Evolutionary conservation across 1,139 yeast species (phyloP).

Genomic region (Candida frijolesensis): DNA sequence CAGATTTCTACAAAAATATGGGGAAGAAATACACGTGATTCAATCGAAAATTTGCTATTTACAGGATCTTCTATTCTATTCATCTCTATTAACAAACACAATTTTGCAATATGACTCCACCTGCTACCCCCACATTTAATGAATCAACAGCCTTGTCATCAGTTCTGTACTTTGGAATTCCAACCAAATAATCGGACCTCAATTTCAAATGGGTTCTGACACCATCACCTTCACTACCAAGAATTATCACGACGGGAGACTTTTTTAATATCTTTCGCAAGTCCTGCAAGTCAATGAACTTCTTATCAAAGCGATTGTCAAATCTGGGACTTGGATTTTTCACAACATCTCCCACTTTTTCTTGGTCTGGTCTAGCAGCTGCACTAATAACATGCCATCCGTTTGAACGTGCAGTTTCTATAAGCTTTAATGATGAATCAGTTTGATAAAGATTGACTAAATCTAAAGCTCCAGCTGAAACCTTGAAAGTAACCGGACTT

Average conservation of each 20-base stretch:
- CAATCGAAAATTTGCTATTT: background rate
- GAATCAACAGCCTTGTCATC: conserved; percentile 63
- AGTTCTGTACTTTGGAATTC: conserved; percentile 43
- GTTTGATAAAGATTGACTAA: conserved; percentile 62
- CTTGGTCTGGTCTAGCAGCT: conserved; percentile 35
- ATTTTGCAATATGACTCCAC: conserved; percentile 58
- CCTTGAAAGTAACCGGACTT: conserved; percentile 77
- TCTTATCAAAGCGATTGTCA: conserved; percentile 24
- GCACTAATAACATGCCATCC: conserved; percentile 83
- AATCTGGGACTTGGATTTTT: conserved; percentile 21
- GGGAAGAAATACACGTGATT: too few relatives aligned
- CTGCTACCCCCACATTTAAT: conserved; percentile 86
- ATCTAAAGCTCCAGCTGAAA: conserved; percentile 90
- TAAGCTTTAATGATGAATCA: conserved; percentile 60
- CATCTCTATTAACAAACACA: conserved; percentile 5
- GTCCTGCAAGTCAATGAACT: conserved; percentile 43
- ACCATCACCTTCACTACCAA: conserved; percentile 88
- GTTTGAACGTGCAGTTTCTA: conserved; percentile 53
- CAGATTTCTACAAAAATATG: background rate
- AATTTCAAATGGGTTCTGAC: conserved; percentile 65
- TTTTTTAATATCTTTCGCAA: conserved; percentile 43
- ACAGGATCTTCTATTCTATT: background rate
- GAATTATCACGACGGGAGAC: conserved; percentile 67
- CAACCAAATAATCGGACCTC: conserved; percentile 66
- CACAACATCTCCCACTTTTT: conserved; percentile 25